phyloP scores from a whole-genome alignment of 2,329 filamentous ascomycete genomes.

The Pseudogymnoascus sp. region DNA sequence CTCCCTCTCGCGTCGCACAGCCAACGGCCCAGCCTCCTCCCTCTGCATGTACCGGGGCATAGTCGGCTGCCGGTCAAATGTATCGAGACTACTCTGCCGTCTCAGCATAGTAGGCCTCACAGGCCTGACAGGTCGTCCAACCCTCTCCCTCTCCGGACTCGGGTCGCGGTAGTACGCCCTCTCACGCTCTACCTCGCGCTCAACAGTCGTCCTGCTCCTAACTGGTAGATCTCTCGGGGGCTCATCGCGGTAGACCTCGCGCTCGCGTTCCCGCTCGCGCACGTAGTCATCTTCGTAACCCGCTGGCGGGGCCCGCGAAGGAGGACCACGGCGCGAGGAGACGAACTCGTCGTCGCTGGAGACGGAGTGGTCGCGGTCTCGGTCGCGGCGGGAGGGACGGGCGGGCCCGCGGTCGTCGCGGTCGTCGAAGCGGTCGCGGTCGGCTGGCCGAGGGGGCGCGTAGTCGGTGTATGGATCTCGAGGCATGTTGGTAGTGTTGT shows the following conservation, averaged over 20 bases:
- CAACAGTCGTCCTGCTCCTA: background rate
- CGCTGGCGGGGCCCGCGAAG: too few species aligned
- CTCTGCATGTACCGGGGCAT: constrained; percentile 39
- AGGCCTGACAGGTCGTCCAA: constrained; percentile 19
- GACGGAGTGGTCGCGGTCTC: background rate
- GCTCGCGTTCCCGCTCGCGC: background rate
- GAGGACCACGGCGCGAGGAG: background rate
- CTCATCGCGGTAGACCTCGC: background rate
- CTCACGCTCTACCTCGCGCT: background rate
- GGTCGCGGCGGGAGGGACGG: background rate
- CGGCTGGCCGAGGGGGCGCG: background rate
- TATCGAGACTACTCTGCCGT: constrained; percentile 83
- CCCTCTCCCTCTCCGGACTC: background rate
- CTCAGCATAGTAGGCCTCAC: constrained; percentile 61
- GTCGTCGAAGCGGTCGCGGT: background rate
- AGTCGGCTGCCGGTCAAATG: constrained; percentile 67
- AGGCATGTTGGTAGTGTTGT: background rate
- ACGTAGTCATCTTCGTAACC: background rate
- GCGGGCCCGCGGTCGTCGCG: background rate
- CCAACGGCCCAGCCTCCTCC: constrained; percentile 57
- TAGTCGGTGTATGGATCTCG: background rate
- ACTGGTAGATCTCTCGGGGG: background rate
- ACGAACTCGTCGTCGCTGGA: background rate
- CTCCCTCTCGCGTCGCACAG: constrained; percentile 44
- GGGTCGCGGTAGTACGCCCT: background rate